Conservation (phyloP, 306 rosid species). For the Quercus aquifolioides region DNA sequence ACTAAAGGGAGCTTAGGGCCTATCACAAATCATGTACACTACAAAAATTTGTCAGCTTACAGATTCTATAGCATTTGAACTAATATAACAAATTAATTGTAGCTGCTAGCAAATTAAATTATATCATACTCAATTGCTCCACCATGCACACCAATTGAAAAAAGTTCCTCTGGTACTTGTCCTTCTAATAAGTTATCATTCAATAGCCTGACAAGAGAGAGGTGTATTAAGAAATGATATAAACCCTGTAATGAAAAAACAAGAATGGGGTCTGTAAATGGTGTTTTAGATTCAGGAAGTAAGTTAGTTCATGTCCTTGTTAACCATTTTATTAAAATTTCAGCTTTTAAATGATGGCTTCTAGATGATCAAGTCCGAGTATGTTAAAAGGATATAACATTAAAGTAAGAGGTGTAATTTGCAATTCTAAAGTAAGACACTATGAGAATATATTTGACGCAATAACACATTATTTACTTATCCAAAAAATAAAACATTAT, state of each 20-base stretch:
- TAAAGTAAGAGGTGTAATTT: background rate
- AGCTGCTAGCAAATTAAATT: conserved; percentile 7
- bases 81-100: background rate
- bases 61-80: background rate
- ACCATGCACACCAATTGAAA: conserved; percentile 91
- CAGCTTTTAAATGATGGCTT: background rate
- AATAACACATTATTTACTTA: background rate
- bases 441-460: background rate
- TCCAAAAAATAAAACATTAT: background rate
- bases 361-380: background rate
- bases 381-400: background rate
- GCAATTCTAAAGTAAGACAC: background rate
- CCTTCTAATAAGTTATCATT: conserved; percentile 84
- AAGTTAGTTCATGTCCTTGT: background rate
- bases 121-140: conserved; percentile 86
- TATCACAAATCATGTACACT: background rate
- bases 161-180: conserved; percentile 75
- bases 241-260: background rate
- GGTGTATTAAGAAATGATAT: conserved; percentile 14
- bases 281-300: background rate
- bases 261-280: background rate
- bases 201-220: conserved; percentile 59
- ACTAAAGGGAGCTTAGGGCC: background rate
- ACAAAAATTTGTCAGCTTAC: background rate
- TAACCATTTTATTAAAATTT: background rate